Percentiles rank a stretch among this genome's conserved stretches.
Conservation (phyloP, 768 basidiomycete species). For the Kwoniella sp. region DNA sequence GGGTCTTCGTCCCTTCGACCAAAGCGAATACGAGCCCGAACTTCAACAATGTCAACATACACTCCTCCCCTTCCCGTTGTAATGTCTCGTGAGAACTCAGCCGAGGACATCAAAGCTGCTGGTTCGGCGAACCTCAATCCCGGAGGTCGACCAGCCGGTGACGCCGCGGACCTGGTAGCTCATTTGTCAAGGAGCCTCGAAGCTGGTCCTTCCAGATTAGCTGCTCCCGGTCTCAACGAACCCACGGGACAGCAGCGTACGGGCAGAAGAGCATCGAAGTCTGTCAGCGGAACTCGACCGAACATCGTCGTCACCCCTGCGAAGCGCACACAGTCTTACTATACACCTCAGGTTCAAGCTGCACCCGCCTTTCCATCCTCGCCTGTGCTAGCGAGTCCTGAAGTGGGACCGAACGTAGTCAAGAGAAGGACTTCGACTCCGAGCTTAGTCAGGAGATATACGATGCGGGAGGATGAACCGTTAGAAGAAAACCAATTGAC, state of each 20-base stretch:
- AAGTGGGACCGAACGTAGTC: slow-evolving; percentile 7
- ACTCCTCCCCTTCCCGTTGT: slow-evolving; percentile 36
- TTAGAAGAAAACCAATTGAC: neutral
- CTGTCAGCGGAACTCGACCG: slow-evolving; percentile 26
- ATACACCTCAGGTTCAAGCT: slow-evolving; percentile 19
- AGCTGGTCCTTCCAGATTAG: slow-evolving; percentile 24
- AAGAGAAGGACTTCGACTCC: slow-evolving; percentile 43
- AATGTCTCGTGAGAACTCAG: slow-evolving; percentile 49
- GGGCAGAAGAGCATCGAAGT: slow-evolving; percentile 35
- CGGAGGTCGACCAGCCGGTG: slow-evolving; percentile 4
- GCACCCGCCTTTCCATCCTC: slow-evolving; percentile 6
- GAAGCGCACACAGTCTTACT: slow-evolving; percentile 23
- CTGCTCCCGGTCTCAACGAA: neutral
- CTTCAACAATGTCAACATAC: slow-evolving; percentile 35
- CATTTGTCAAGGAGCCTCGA: slow-evolving; percentile 15
- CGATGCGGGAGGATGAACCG: slow-evolving; percentile 7
- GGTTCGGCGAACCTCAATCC: neutral
- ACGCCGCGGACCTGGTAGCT: slow-evolving; percentile 17
- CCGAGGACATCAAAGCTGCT: slow-evolving; percentile 23
- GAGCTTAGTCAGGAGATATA: slow-evolving; percentile 15
- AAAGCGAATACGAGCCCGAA: slow-evolving; percentile 27
- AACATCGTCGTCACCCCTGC: slow-evolving; percentile 8
- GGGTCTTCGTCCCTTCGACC: slow-evolving; percentile 5
- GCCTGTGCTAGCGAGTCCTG: neutral
- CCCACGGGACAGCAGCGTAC: neutral